Base-by-base conservation (phyloP, 345 rosid species). In the Heritiera littoralis region DNA sequence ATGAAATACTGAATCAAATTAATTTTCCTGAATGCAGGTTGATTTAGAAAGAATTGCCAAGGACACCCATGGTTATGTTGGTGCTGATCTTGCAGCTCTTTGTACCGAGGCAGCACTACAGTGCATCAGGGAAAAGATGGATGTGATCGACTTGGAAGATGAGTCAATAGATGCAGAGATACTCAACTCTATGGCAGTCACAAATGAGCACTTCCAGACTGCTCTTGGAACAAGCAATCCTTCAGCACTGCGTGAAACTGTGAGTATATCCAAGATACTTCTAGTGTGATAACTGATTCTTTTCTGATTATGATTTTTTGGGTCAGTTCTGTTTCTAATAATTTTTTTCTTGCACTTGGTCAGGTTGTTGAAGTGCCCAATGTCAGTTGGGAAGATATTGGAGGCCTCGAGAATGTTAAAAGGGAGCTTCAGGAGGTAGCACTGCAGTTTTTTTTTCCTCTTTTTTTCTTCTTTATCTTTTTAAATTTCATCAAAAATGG, bases 61-160 rank as follows among this genome's bases (percentile, higher is more conserved):
- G 86, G 92, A 93, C 79, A 93, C 98, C 2, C 99, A 95, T 83
- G 99, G 99, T 58, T 95, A 92, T 86, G 99, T 95, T 86, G 99
- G 98, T 83, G 97, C 98, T 83, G 99, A 95, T 82, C 92, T 95
- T 64, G 99, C 98, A 46, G 99, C 99, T 54, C 87, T 95, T 6
- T 95, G 99, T 80, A 93, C 99, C 18, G 99, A 95, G 84, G 94
- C 99, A 84, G 99, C 98, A 20, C 94, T 95, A 81, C 99, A 95
- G 82, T 95, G 99, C 88, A 95, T 95, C 73, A 87, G 99, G 80
- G 98, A 95, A 87, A 95, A 93, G 89, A 95, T 95, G 98, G 98
- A 93, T 76, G 98, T 93, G 74, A 95, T 93, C 79, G 99, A 93
- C 87, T 87, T 95, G 84, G 98, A 95, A 90, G 99, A 95, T 83